Evolutionary conservation across 2,329 filamentous ascomycete species (phyloP).

Genomic region (Penicillium sp.): DNA sequence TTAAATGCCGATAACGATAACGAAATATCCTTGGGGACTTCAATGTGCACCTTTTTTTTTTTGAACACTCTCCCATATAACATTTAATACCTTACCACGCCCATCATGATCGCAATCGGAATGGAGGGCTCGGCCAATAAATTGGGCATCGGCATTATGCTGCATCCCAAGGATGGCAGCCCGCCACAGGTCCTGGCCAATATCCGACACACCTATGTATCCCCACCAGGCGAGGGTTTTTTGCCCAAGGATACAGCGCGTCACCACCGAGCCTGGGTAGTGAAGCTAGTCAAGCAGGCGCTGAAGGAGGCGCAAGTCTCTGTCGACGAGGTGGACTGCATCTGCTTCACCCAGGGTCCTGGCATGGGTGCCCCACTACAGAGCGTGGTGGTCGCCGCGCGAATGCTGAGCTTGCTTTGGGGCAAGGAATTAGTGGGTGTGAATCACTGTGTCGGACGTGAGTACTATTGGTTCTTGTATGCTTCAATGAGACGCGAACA

Average conservation of each 20-base stretch:
- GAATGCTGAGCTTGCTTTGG: conserved; percentile 83
- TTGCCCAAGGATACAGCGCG: conserved; percentile 93
- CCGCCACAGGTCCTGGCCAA: conserved; percentile 80
- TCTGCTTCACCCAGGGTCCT: conserved; percentile 93
- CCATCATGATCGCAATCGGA: conserved; percentile 65
- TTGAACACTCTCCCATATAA: background rate
- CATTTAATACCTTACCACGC: background rate
- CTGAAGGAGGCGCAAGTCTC: conserved; percentile 67
- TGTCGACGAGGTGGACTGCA: conserved; percentile 74
- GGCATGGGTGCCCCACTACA: conserved; percentile 95
- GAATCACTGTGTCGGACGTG: conserved; percentile 92
- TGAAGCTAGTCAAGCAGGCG: conserved; percentile 75
- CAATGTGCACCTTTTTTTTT: background rate
- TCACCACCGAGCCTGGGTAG: conserved; percentile 87
- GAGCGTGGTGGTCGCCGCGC: conserved; percentile 80
- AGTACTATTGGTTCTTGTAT: conserved; percentile 24
- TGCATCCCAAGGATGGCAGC: conserved; percentile 61
- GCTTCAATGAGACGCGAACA: background rate
- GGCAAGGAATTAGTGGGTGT: conserved; percentile 85
- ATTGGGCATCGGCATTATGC: conserved; percentile 88
- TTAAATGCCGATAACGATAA: conserved; percentile 13
- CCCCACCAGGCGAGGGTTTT: conserved; percentile 91
- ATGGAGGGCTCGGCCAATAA: conserved; percentile 98
- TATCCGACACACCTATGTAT: conserved; percentile 88
- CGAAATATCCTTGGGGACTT: background rate